Percentiles rank a stretch among this genome's conserved stretches.
Evolutionary conservation across 228 moss, liverwort and hornwort species (phyloP).

Genomic region (Sphagnum magellanicum): DNA sequence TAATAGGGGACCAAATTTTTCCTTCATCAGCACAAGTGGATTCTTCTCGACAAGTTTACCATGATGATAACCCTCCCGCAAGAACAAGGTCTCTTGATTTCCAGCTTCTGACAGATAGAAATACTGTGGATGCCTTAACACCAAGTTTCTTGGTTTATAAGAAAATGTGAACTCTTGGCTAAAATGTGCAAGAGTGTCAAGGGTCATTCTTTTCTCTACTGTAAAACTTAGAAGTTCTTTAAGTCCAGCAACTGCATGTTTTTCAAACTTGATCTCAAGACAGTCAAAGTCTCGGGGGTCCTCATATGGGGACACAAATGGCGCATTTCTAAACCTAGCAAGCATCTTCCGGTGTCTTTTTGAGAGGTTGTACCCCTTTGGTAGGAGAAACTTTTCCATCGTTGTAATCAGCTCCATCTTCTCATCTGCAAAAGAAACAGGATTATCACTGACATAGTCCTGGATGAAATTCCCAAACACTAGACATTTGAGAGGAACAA

Average conservation of each 20-base stretch:
- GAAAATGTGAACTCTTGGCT: slow-evolving; percentile 41
- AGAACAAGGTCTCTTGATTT: slow-evolving; percentile 33
- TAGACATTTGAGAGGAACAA: not conserved
- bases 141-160: slow-evolving; percentile 28
- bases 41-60: slow-evolving; percentile 20
- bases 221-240: slow-evolving; percentile 48
- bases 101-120: slow-evolving; percentile 40
- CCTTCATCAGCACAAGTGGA: slow-evolving; percentile 15
- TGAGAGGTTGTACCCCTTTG: not conserved
- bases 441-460: not conserved
- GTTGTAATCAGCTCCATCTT: not conserved
- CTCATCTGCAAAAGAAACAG: not conserved
- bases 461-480: not conserved
- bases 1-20: slow-evolving; percentile 27
- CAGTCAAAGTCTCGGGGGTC: not conserved
- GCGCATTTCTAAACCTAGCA: not conserved
- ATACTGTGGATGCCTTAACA: slow-evolving; percentile 39
- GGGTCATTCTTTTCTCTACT: slow-evolving; percentile 22
- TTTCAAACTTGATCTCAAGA: slow-evolving; percentile 20
- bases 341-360: not conserved
- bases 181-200: slow-evolving; percentile 18
- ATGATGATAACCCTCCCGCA: slow-evolving; percentile 34
- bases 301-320: not conserved
- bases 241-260: slow-evolving; percentile 50
- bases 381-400: not conserved